Evolutionary conservation across 768 basidiomycete genomes (phyloP).

Genomic region (Myochromella boudieri): DNA sequence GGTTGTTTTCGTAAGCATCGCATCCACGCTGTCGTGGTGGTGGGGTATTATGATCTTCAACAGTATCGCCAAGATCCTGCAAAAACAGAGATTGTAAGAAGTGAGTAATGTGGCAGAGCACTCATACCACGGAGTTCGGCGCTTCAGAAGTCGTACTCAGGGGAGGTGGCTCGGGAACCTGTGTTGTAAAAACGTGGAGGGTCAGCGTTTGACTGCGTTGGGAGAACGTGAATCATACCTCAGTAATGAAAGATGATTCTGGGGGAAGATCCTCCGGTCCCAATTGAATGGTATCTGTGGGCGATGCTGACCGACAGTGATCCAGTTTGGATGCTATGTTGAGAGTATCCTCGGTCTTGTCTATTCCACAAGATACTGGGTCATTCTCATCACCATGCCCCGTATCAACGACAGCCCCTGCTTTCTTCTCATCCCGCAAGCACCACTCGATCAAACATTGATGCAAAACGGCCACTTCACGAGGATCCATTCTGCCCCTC

Average conservation of each 20-base stretch:
- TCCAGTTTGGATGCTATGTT: too few relatives aligned
- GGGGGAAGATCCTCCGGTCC: slow-evolving; percentile 21
- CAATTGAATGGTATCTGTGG: slow-evolving; percentile 16
- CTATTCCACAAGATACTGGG: too few relatives aligned
- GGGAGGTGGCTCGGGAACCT: slow-evolving; percentile 6
- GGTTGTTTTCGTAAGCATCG: slow-evolving; percentile 41
- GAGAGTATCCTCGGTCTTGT: too few relatives aligned
- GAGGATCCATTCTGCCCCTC: slow-evolving; percentile 42
- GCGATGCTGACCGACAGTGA: neutral
- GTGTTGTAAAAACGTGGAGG: too few relatives aligned
- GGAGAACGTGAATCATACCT: too few relatives aligned
- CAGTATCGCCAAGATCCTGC: neutral
- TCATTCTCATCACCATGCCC: slow-evolving; percentile 3
- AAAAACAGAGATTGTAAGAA: too few relatives aligned
- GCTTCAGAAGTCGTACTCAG: neutral
- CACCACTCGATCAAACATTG: slow-evolving; percentile 42
- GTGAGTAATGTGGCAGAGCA: too few relatives aligned
- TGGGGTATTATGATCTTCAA: neutral
- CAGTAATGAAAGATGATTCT: slow-evolving; percentile 19
- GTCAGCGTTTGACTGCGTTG: too few relatives aligned
- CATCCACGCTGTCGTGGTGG: slow-evolving; percentile 33
- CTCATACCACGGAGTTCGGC: neutral
- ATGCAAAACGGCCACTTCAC: slow-evolving; percentile 35
- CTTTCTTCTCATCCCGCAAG: slow-evolving; percentile 29
- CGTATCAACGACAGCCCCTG: slow-evolving; percentile 16